Conservation (phyloP, 257 asterid species). For the Lavandula angustifolia region DNA sequence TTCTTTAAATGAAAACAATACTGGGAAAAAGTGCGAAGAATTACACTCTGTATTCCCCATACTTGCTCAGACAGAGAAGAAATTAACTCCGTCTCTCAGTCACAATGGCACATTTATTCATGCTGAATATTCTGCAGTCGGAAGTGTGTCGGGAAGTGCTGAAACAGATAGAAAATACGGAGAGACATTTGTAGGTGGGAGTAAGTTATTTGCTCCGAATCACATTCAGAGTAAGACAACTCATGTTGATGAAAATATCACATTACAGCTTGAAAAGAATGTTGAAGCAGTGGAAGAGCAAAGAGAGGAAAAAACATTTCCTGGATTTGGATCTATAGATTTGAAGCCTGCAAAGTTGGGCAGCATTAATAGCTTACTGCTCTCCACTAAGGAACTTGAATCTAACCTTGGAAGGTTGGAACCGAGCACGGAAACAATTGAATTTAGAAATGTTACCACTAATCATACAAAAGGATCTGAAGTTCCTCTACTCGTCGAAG, state of each 20-base stretch:
- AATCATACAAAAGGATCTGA: slow-evolving; percentile 30
- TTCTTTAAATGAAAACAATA: slow-evolving; percentile 33
- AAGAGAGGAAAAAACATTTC: slow-evolving; percentile 36
- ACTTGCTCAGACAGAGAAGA: slow-evolving; percentile 36
- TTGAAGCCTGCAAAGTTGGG: slow-evolving; percentile 46
- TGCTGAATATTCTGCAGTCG: too few species aligned
- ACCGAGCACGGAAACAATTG: slow-evolving; percentile 31
- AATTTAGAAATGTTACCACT: slow-evolving; percentile 18
- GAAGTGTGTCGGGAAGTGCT: slow-evolving; percentile 39
- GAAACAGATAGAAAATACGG: slow-evolving; percentile 46
- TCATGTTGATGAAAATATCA: slow-evolving; percentile 29
- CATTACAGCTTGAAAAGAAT: slow-evolving; percentile 34
- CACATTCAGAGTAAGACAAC: slow-evolving; percentile 32
- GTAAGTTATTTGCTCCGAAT: slow-evolving; percentile 12
- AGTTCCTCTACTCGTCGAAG: slow-evolving; percentile 33
- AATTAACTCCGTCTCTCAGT: slow-evolving; percentile 36
- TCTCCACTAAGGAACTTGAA: slow-evolving; percentile 29
- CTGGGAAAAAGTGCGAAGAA: slow-evolving; percentile 35
- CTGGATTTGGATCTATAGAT: slow-evolving; percentile 41
- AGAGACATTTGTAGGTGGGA: slow-evolving; percentile 32
- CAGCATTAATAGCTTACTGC: slow-evolving; percentile 31
- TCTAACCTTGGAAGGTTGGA: slow-evolving; percentile 31
- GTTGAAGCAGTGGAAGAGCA: slow-evolving; percentile 45
- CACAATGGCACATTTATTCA: slow-evolving; percentile 30
- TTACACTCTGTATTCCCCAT: slow-evolving; percentile 32